phyloP scores from a whole-genome alignment of 2,329 filamentous ascomycete genomes.

The Alternaria dauci region DNA sequence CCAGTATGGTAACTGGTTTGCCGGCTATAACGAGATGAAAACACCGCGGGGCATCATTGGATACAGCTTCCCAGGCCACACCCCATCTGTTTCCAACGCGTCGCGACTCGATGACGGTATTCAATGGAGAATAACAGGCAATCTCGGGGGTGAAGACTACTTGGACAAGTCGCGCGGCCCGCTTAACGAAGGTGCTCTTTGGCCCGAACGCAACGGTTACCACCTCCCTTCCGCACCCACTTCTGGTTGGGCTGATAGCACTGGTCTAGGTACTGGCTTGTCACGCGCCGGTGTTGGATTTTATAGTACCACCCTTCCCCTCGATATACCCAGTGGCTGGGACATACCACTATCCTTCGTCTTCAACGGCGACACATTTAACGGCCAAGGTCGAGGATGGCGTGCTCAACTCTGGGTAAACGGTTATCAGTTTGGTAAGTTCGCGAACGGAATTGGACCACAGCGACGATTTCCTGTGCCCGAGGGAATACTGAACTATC shows the following conservation, averaged over 20 bases:
- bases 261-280: conserved; percentile 54
- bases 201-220: conserved; percentile 68
- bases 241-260: conserved; percentile 52
- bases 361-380: conserved; percentile 57
- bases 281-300: conserved; percentile 62
- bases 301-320: conserved; percentile 62
- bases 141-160: conserved; percentile 70
- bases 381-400: conserved; percentile 51
- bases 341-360: conserved; percentile 68
- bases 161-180: conserved; percentile 66
- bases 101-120: conserved; percentile 48
- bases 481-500: conserved; percentile 74
- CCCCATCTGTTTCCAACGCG: conserved; percentile 36
- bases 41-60: conserved; percentile 66
- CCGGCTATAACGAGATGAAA: conserved; percentile 63
- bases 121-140: conserved; percentile 71
- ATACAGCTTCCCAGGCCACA: conserved; percentile 61
- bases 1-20: conserved; percentile 68
- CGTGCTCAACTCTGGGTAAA: conserved; percentile 74
- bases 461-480: conserved; percentile 75
- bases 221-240: conserved; percentile 60
- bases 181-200: conserved; percentile 71
- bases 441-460: conserved; percentile 73
- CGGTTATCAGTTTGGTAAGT: conserved; percentile 75
- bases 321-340: conserved; percentile 63